Base-by-base conservation (phyloP, 2,329 filamentous ascomycete species). In the Periconia macrospinosa region DNA sequence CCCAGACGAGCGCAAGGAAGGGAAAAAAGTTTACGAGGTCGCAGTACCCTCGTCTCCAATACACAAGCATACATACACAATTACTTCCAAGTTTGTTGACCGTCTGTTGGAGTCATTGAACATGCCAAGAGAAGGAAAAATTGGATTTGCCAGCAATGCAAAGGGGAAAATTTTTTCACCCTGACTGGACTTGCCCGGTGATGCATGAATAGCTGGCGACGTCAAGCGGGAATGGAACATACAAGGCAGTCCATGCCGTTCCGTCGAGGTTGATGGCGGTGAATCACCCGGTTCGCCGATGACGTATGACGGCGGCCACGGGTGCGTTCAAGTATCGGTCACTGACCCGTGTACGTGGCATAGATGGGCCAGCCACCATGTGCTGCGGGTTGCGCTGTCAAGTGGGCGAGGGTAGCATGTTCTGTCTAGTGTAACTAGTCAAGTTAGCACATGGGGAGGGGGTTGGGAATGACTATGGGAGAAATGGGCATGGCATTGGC, bases 371-470 rank as follows among this genome's bases (percentile, higher is more conserved):
- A 45, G 43, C 43, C 42, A 44, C 42, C 18, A n/a, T 13, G 11
- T 47, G 20, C 45, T 47, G 45, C 47, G 47, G 9, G 48, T 37
- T 50, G 48, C 37, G 48, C 44, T 50, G 48, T 50, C 48, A 50
- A 27, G 41, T 41, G 18, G 11, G 18, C 33, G 33, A 13, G 33
- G 33, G 33, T 10, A 37, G 33, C 5, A 37, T 37, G 11, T 37
- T 37, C 33, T 37, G 15, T 5, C 15, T 37, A n/a, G n/a, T n/a
- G n/a, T n/a, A n/a, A n/a, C n/a, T n/a, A n/a, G n/a, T n/a, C n/a
- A n/a, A n/a, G n/a, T n/a, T n/a, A 42, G 20, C 41, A 11, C 41
- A n/a, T 42, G 41, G n/a, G 18, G n/a, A n/a, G n/a, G n/a, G n/a
- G n/a, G n/a, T 6, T n/a, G 41, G 17, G 17, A 11, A 42, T n/a